Percentiles rank a stretch among this genome's conserved stretches.
Conservation (phyloP, 1,139 yeast species). For the Candida pseudocylindracea region DNA sequence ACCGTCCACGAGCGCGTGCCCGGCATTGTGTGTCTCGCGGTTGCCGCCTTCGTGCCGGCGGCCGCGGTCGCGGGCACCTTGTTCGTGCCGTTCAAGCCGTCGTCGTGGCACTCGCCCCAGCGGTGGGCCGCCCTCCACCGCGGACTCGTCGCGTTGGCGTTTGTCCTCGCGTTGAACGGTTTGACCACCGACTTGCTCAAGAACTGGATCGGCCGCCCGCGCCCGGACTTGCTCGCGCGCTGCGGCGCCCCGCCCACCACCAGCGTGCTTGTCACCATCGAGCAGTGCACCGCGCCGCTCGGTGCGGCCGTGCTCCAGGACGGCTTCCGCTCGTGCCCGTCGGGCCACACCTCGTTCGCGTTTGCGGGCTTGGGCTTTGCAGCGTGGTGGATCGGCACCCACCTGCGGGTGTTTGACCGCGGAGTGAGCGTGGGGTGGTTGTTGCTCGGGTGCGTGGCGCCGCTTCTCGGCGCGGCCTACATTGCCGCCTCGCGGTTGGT, state of each 20-base stretch:
- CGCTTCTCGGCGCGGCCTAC: slow-evolving; percentile 11
- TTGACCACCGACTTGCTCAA: slow-evolving; percentile 45
- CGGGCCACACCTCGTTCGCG: slow-evolving; percentile 57
- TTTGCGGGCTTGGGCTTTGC: slow-evolving; percentile 35
- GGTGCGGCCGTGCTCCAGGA: slow-evolving; percentile 34
- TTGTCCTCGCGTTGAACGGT: slow-evolving; percentile 4
- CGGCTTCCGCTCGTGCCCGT: slow-evolving; percentile 64
- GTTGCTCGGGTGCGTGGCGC: slow-evolving; percentile 6
- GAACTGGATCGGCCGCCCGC: slow-evolving; percentile 56
- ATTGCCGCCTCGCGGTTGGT: slow-evolving; percentile 41
- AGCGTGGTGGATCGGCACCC: slow-evolving; percentile 39
- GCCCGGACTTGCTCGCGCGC: slow-evolving; percentile 61
- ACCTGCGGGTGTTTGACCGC: slow-evolving; percentile 9
- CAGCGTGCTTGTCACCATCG: slow-evolving; percentile 13
- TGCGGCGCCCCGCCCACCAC: slow-evolving; percentile 30
- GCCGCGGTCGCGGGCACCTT: slow-evolving; percentile 1
- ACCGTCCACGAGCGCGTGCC: slow-evolving; percentile 6
- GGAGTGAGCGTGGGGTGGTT: not conserved
- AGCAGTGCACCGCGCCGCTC: slow-evolving; percentile 19
- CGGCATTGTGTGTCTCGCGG: slow-evolving; percentile 8
- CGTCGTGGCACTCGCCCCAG: not conserved
- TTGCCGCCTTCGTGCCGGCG: slow-evolving; percentile 3
- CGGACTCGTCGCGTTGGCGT: slow-evolving; percentile 3
- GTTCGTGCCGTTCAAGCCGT: slow-evolving; percentile 2
- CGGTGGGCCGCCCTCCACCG: slow-evolving; percentile 1